Evolutionary conservation across 139 green algal species (phyloP), one percentile per base, ranked within the genome.

Genomic region (Chlorella sp.): DNA sequence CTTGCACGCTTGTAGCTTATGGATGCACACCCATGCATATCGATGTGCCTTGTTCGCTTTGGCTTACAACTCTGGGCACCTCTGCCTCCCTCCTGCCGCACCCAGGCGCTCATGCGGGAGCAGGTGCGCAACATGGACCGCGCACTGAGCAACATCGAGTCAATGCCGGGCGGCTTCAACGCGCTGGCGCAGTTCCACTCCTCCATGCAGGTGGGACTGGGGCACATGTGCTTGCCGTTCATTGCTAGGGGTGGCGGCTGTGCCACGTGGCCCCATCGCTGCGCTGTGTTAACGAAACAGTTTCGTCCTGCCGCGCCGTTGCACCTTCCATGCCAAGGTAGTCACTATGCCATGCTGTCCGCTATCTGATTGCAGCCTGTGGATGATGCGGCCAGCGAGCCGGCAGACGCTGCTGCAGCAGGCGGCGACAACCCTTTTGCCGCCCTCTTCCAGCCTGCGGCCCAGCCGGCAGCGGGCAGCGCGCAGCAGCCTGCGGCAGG

Each of bases 121-220:
- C 94, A 98, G 76, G 99, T 98, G 93, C 93, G 96, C 54, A 95
- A 92, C 76, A 88, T 91, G 60, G 95, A 98, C 88, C 88, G 97
- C 8, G 93, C 96, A 7, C 89, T 99, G 82, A 91, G 78, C 76
- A 99, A 99, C 93, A 95, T 99, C 22, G 97, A 99, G 89, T 90
- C 86, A 3, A 92, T 97, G 80, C 97, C 97, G 0, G 97, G 96
- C 65, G 97, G 97, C 76, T 99, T 99, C 91, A 98, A 99, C 87
- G 91, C 92, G 34, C 93, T 99, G 81, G 87, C 95, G 6, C 93
- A 94, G 56, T 94, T 98, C 88, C 98, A 98, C 84, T 92, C 97
- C 68, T 93, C 94, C 44, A 91, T 98, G 58, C 93, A 97, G 92
- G 92, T 91, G 72, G 5, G 84, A 26, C 1, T 32, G 32, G 32